Base-by-base conservation (phyloP, 2,329 filamentous ascomycete genomes). In the Pestalotiopsis sp. region DNA sequence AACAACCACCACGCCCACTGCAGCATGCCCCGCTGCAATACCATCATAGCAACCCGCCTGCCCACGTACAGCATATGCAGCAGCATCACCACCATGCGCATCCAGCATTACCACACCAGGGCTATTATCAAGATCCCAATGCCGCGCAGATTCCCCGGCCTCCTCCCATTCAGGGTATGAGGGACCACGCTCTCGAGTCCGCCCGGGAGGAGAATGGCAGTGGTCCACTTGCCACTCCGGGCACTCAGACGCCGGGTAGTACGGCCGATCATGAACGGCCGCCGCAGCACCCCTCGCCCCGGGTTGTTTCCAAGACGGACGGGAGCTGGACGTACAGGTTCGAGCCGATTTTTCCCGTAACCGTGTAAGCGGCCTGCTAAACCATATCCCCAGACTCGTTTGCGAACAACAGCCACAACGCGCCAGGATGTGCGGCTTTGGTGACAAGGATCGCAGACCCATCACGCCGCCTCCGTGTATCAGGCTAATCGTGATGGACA, bases 391-490 rank as follows among this genome's bases (percentile, higher is more conserved):
- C 60, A 92, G 90, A 70, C 87, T 97, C 64, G 85, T 91, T 72
- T 93, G 98, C 69, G 90, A 93, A 73, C 96, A 99, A 83, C 94
- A 98, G 80, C 96, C 96, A 64, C 87, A 93, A 75, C 90, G 96
- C 75, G 96, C 96, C 72, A 93, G 96, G 70, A 98, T 98, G 96
- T 99, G 96, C 83, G 96, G 96, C 7, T 99, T 98, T 82, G 96
- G 96, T 71, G 96, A 99, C 84, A 99, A 98, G 93, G 96, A 99
- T 80, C 93, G 96, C 72, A 89, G 96, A 72, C 96, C 96, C 31
- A 98, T 99, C 74, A 98, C 96, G 36, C 95, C 96, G 14, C 96
- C 96, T 25, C 95, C 96, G 3, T 98, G 95, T 80, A 92, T 98
- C 65, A 89, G 92, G 71, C 87, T 98, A 13, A 86, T 96, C 52